Base-by-base conservation (phyloP, 2,329 filamentous ascomycete genomes). In the Macroventuria anomochaeta region DNA sequence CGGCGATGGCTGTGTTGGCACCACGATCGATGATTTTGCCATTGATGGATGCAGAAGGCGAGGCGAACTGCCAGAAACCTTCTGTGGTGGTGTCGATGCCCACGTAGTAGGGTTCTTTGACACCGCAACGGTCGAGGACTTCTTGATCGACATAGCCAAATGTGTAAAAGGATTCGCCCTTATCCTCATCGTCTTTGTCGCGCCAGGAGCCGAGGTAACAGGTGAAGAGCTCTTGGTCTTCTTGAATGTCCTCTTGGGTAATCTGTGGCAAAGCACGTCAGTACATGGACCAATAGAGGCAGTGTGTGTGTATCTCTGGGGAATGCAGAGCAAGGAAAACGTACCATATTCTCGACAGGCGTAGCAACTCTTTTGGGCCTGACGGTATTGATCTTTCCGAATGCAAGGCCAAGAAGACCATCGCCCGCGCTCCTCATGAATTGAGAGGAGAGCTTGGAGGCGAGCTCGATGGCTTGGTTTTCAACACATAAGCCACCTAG, bases 111-210 rank as follows among this genome's bases (percentile, higher is more conserved):
- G 88, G 82, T 1, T 84, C 78, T 55, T 81, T 69, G 25, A 80
- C 81, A 26, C 81, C 81, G 1, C 81, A 81, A 3, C 78, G 76
- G 48, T 76, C 79, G 40, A 89, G 78, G 0, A 83, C 80, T n/a
- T 82, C 80, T 59, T 87, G 68, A 64, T 90, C 88, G 65, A 91
- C 87, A 71, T 80, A 88, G 17, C 88, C 88, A 59, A 91, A 90
- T 1, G 88, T 90, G 75, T 88, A 91, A 76, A 89, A 91, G 0
- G 72, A 53, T 43, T 80, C 72, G 33, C 80, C 79, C 28, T 76
- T 67, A 47, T 79, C 73, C 3, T 64, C 67, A 51, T 77, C 68
- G 52, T 77, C 63, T 31, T 69, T 64, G 63, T 86, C 83, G 38
- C 81, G 76, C 73, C 80, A 77, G 62, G 81, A 80, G 59, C 85